Evolutionary conservation across 805 yeast genomes (phyloP), one percentile per base, ranked within the genome.

Genomic region (Candida hungchunana): DNA sequence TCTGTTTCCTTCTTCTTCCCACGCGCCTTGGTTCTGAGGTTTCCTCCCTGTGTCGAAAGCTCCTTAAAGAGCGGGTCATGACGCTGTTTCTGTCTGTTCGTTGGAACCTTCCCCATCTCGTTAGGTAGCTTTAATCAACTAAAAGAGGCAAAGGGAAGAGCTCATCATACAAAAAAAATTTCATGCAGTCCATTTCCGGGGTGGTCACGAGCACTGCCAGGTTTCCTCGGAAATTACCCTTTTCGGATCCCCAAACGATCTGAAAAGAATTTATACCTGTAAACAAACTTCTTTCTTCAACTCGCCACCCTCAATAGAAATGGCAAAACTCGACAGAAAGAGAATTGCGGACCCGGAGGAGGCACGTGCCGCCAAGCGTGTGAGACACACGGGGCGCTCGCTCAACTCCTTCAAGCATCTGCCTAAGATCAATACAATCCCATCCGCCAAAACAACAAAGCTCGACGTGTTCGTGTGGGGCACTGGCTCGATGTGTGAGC

Each of bases 401-500:
- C 28, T 49, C 19, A 53, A 53, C 37, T 51, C 59, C 3, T 53
- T 51, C 36, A 55, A 29, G 21, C 32, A 37, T 26, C 40, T 51
- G 11, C 58, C 58, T 28, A 38, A 45, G 42, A 53, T 55, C 46
- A 55, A 55, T 33, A 40, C 44, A 26, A 50, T 51, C 24, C 53
- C 55, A 26, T 19, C 36, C 8, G 39, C 50, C 6, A 53, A 46
- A 32, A 36, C 48, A 6, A 37, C 43, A 2, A 33, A 74, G 15
- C 63, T 90, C 36, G 93, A 88, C 53, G 69, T 93, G 3, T 90
- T 84, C 56, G 94, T 86, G 24, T 93, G 95, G 83, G 99, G 99
- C 26, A 76, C 94, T 2, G 98, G 98, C 2, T 80, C 95, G 1
- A 90, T 93, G 93, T 88, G 97, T 66, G 98, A 93, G 58, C 69